These are phyloP conservation scores for Anthoceros angustus DNA, from an alignment of 225 moss, liverwort and hornwort species.

Conservation along the genomic window DNA sequence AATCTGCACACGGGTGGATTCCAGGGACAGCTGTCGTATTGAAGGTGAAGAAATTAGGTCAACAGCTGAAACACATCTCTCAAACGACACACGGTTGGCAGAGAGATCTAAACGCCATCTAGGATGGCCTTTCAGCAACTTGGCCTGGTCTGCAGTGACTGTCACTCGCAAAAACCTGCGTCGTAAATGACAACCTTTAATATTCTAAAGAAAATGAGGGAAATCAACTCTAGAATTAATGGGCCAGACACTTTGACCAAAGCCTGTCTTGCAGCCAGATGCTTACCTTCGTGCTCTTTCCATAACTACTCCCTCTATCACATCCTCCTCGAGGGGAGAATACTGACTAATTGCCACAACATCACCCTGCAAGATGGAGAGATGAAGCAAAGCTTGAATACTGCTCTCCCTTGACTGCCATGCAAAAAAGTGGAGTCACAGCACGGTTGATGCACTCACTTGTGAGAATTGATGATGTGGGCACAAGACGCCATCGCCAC, in stretches of 20 bases:
- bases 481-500: slow-evolving; percentile 56
- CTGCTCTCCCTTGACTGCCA: neutral
- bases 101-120: slow-evolving; percentile 94
- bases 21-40: slow-evolving; percentile 43
- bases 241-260: neutral
- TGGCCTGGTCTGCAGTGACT: slow-evolving; percentile 46
- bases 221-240: no score
- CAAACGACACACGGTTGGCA: slow-evolving; percentile 72
- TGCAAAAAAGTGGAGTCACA: neutral
- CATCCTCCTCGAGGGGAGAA: slow-evolving; percentile 61
- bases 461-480: slow-evolving; percentile 80
- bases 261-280: neutral
- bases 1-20: neutral
- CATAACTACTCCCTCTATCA: slow-evolving; percentile 85
- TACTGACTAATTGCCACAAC: slow-evolving; percentile 71
- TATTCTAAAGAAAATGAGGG: neutral
- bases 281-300: slow-evolving; percentile 76
- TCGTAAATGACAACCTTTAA: slow-evolving; percentile 9
- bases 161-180: slow-evolving; percentile 68
- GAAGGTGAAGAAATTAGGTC: slow-evolving; percentile 64
- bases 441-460: slow-evolving; percentile 18
- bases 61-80: slow-evolving; percentile 70
- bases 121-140: slow-evolving; percentile 36
- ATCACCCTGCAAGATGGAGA: slow-evolving; percentile 48
- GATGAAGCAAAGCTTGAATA: slow-evolving; percentile 4